Base-by-base conservation (phyloP, 176 grass and related monocot genomes). In the Rhynchospora breviuscula region DNA sequence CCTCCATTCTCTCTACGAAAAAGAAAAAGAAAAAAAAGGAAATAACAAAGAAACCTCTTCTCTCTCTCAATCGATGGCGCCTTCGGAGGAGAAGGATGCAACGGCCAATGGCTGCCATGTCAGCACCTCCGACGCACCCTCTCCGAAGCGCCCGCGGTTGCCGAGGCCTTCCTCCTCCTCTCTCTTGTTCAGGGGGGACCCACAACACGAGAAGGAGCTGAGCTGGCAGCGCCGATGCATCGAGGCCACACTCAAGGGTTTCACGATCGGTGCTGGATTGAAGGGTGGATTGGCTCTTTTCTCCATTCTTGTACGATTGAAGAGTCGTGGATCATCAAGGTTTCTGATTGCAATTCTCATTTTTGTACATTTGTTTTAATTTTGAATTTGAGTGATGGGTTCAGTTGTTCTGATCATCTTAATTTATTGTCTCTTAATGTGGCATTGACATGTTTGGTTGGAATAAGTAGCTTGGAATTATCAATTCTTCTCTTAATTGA, bases 241-340 rank as follows among this genome's bases (percentile, higher is more conserved):
- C 33, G 95, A 93, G 83, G 96, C 96, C 8, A 81, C 91, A 12
- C 85, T 52, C 6, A 99, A 99, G 86, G 93, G 96, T 46, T 99
- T 99, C 88, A 85, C 89, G 15, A 99, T 99, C 63, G 93, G 96
- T 51, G 83, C 93, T 0, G 96, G 96, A 10, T 88, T 99, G 43
- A 99, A 93, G 86, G 96, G 96, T 1, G 96, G 96, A 43, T 87
- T 99, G 63, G 93, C 93, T 26, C 85, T 99, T 18, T 89, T 90
- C 91, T 99, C 96, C 23, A 63, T 99, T 48, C 96, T 99, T 43
- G 85, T 94, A 10, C 92, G 96, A 31, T 57, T 99, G 91, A 89
- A 85, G 82, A 98, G 89, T 85, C 96, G 96, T 69, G 83, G 89
- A 78, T 90, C 93, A 64, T 54, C 88, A 35, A 93, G 93, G 94